A percentile compares a stretch with the other conserved stretches of the same genome.
Evolutionary conservation across 768 basidiomycete genomes (phyloP).

Genomic region (Brasilioporus rufonigricans): DNA sequence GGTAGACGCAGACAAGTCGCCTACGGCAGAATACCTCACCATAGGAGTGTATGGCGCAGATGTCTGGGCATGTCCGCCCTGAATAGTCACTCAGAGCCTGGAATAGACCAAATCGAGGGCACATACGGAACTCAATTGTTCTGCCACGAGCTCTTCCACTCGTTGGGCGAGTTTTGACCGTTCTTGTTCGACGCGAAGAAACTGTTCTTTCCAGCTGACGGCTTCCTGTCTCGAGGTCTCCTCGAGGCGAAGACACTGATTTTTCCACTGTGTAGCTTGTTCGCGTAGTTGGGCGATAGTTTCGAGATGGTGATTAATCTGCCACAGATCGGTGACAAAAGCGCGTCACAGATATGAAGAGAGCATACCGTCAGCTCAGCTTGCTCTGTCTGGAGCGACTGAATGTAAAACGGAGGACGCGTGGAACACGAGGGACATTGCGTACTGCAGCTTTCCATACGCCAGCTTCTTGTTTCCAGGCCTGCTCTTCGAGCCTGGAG

Average conservation of each 20-base stretch:
- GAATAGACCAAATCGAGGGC: background rate
- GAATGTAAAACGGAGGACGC: constrained; percentile 8
- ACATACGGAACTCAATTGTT: constrained; percentile 44
- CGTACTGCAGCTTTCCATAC: constrained; percentile 49
- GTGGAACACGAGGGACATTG: constrained; percentile 13
- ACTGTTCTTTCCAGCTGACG: constrained; percentile 78
- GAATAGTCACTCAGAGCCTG: background rate
- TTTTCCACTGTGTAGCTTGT: constrained; percentile 71
- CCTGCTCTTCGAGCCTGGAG: constrained; percentile 43
- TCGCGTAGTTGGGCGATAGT: constrained; percentile 60
- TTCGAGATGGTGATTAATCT: constrained; percentile 61
- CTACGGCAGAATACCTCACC: constrained; percentile 16
- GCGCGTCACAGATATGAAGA: background rate
- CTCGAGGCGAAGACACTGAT: constrained; percentile 51
- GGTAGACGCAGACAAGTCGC: constrained; percentile 31
- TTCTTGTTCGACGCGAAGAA: constrained; percentile 70
- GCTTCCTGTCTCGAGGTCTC: constrained; percentile 49
- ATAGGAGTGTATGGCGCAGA: constrained; percentile 37
- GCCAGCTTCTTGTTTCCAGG: constrained; percentile 44
- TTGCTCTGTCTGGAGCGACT: constrained; percentile 44
- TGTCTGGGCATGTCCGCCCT: constrained; percentile 16
- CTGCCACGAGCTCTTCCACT: constrained; percentile 57
- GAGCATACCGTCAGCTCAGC: constrained; percentile 52
- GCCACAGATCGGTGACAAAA: background rate
- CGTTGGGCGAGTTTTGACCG: constrained; percentile 55